Base-by-base conservation (phyloP, 192 early-diverging fungal genomes). In the Podila minutissima region DNA sequence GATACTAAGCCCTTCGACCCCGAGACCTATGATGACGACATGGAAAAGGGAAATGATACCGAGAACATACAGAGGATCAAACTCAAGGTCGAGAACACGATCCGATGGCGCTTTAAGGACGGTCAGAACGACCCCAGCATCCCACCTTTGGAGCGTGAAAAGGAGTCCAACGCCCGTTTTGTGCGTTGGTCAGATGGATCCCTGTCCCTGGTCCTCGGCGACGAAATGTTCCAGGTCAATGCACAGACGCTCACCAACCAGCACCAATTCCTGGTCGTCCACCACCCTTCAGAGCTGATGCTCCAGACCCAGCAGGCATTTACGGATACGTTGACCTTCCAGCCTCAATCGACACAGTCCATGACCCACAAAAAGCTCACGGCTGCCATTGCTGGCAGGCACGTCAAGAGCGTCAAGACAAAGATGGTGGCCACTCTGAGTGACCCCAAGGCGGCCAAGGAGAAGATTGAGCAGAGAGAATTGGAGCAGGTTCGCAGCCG, bases 131-230 rank as follows among this genome's bases (percentile, higher is more conserved):
- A 78, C 19, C 67, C 69, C 31, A 81, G 84, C 50, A 82, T 65
- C 17, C 60, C 64, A 37, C 61, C 72, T 2, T 62, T 71, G 6
- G 74, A 86, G 31, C 74, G 75, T 71, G 82, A 66, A 53, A 90
- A 91, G 71, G 91, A 94, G 68, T 93, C 93, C 24, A 94, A 95
- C 75, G 88, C 93, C 2, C 89, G 91, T 5, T 72, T 96, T 61
- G 88, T 96, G 9, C 83, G 88, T 38, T 95, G 95, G 95, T 91
- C 89, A 15, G 93, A 96, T 75, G 91, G 90, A 31, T 76, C 87
- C 38, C 85, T 88, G 74, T 94, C 95, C 4, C 70, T 96, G 12
- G 82, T 94, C 5, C 72, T 96, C 26, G 93, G 93, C 15, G 83
- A 89, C 37, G 94, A 96, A 67, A 82, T 89, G 57, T 95, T 93